Evolutionary conservation across 805 yeast species (phyloP), one percentile per base, ranked within the genome.

Genomic region (Ogataea paraovalis): DNA sequence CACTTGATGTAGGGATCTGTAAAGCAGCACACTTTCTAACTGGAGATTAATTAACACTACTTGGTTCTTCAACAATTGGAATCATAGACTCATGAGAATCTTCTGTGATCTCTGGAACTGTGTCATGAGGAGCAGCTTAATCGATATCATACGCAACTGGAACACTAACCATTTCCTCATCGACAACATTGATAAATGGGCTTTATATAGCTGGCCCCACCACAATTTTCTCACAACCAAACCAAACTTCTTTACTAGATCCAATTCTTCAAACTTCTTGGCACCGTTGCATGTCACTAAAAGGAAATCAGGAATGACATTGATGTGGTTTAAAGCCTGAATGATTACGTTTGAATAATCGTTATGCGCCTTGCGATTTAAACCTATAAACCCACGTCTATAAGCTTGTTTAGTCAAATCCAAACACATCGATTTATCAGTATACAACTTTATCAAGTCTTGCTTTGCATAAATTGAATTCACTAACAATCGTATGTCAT

Each of bases 351-450:
- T 84, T 30, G 80, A 62, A 57, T 81, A 80, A 49, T 77, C 83
- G 51, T 75, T 78, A 8, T 61, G 61, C 34, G 72, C 69, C 38
- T 76, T 67, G 53, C 80, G 79, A 60, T 78, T 83, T 45, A 87
- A 54, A 0, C 92, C 90, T 28, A 86, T 69, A 54, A 71, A 82
- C 0, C 96, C 94, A 2, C 83, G 83, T 4, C 61, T 52, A 56
- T 85, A 87, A 2, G 60, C 44, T 16, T 69, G 66, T 10, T 72
- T 72, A 37, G 67, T 60, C 36, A 82, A 60, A 56, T 82, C 87
- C 8, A 12, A 47, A 43, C 9, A 73, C 61, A 16, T 30, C 7
- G 18, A 45, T 41, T 16, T 49, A 5, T 62, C 45, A 10, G 39
- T 38, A 47, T 65, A 54, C 36, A 80, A 59, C 0, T 46, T 47